phyloP scores from a whole-genome alignment of 495 filamentous ascomycete species.

The Hapsidospora chrysogenum region DNA sequence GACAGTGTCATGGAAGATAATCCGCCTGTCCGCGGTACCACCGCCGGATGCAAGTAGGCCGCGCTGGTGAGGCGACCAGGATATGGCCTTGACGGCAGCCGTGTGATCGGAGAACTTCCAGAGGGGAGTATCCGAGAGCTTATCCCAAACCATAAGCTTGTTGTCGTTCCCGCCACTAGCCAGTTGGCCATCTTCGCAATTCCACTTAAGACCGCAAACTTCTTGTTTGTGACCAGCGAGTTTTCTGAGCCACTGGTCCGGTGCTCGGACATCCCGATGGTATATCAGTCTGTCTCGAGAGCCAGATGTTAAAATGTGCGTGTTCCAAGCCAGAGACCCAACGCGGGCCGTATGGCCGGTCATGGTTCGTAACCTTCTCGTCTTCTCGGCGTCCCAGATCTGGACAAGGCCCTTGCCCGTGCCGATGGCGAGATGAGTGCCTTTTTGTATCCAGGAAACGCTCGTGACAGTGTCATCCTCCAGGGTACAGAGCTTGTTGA shows the following conservation, averaged over 20 bases:
- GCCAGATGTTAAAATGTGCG: constrained; percentile 90
- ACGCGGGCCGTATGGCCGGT: constrained; percentile 86
- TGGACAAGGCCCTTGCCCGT: constrained; percentile 87
- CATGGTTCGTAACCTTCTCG: constrained; percentile 80
- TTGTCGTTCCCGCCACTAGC: constrained; percentile 98
- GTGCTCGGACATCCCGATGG: constrained; percentile 88
- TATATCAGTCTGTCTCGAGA: constrained; percentile 86
- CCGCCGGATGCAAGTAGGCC: constrained; percentile 89
- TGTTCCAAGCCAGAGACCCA: constrained; percentile 88
- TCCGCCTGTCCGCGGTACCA: constrained; percentile 85
- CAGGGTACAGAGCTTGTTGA: constrained; percentile 85
- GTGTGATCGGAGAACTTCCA: constrained; percentile 88
- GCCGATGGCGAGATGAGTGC: constrained; percentile 86
- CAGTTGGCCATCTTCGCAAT: constrained; percentile 82
- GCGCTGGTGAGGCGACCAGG: constrained; percentile 95
- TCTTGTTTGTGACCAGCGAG: constrained; percentile 95
- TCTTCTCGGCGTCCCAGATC: constrained; percentile 89
- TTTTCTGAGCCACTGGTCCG: constrained; percentile 73
- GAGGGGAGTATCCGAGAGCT: constrained; percentile 66
- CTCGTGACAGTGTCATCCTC: constrained; percentile 89
- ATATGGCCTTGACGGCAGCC: constrained; percentile 92
- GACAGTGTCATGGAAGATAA: constrained; percentile 94
- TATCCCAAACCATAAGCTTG: constrained; percentile 97
- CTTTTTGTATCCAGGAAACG: constrained; percentile 94
- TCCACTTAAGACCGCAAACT: constrained; percentile 96